phyloP scores from a whole-genome alignment of 1,284 basidiomycete genomes.

The Ceratobasidium sp. region DNA sequence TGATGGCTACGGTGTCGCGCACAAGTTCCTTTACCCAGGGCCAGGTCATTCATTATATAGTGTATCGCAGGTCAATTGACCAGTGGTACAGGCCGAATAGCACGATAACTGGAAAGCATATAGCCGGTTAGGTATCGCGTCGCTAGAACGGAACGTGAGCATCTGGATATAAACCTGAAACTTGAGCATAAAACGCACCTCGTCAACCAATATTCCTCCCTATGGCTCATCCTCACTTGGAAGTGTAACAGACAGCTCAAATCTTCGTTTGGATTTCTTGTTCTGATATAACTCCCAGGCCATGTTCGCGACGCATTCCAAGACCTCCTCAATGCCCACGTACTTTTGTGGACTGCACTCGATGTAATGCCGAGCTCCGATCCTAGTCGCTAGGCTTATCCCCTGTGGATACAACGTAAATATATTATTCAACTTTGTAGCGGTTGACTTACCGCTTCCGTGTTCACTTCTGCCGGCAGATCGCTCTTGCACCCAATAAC shows the following conservation, averaged over 20 bases:
- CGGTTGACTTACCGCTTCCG: constrained; percentile 1
- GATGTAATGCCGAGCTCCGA: constrained; percentile 34
- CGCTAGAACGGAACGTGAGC: too few species aligned
- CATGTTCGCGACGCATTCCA: background rate
- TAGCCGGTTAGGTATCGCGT: too few species aligned
- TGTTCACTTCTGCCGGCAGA: background rate
- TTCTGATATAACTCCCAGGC: constrained; percentile 30
- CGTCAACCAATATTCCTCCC: background rate
- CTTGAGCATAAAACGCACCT: background rate
- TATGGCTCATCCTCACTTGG: background rate
- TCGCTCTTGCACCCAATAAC: constrained; percentile 35
- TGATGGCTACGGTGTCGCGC: too few species aligned
- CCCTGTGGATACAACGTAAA: constrained; percentile 7
- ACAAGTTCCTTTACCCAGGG: too few species aligned
- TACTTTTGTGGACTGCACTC: constrained; percentile 31
- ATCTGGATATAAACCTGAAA: too few species aligned
- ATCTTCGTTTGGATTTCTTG: background rate
- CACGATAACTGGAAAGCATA: too few species aligned
- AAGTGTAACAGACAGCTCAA: background rate
- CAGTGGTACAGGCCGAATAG: too few species aligned
- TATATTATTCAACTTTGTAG: background rate
- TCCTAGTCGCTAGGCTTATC: constrained; percentile 1
- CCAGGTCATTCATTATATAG: too few species aligned
- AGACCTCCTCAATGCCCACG: constrained; percentile 5
- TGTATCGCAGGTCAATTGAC: too few species aligned